Percentiles rank a stretch among this genome's conserved stretches.
phyloP scores from a whole-genome alignment of 805 yeast genomes.

The Starmera amethionina region DNA sequence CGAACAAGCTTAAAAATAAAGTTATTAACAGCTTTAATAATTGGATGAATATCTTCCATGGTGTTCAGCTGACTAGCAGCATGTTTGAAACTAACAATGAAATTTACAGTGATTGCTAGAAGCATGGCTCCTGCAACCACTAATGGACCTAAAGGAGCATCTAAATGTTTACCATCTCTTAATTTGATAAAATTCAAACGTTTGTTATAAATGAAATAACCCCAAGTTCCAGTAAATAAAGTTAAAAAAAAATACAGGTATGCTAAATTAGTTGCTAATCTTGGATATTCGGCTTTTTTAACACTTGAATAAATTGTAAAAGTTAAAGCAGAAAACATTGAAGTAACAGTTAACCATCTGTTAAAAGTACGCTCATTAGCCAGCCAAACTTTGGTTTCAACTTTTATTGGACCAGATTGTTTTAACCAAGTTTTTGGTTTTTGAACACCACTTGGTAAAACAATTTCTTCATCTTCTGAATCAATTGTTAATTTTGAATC shows the following conservation, averaged over 20 bases:
- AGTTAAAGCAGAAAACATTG: conserved; percentile 75
- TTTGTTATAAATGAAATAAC: conserved; percentile 63
- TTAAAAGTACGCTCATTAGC: conserved; percentile 97
- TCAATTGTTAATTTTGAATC: conserved; percentile 45
- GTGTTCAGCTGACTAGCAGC: conserved; percentile 17
- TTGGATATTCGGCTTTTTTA: conserved; percentile 51
- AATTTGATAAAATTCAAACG: conserved; percentile 66
- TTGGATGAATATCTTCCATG: conserved; percentile 12
- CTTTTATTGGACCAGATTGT: conserved; percentile 85
- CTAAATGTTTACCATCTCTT: conserved; percentile 82
- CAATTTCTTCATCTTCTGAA: conserved; percentile 81
- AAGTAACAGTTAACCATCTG: conserved; percentile 88
- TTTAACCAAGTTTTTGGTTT: conserved; percentile 74
- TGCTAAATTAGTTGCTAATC: conserved; percentile 60
- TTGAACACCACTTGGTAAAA: conserved; percentile 79
- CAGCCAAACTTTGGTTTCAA: conserved; percentile 97
- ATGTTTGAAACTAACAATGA: conserved; percentile 50
- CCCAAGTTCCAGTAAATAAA: conserved; percentile 81
- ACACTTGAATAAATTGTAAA: conserved; percentile 77
- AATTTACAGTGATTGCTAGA: conserved; percentile 60
- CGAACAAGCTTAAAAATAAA: conserved; percentile 24
- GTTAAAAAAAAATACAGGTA: conserved; percentile 75
- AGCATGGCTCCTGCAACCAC: conserved; percentile 64
- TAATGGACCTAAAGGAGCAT: conserved; percentile 84
- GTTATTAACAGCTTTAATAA: conserved; percentile 20